Evolutionary conservation across 768 basidiomycete species (phyloP).

Genomic region (Lactifluus piperatus): DNA sequence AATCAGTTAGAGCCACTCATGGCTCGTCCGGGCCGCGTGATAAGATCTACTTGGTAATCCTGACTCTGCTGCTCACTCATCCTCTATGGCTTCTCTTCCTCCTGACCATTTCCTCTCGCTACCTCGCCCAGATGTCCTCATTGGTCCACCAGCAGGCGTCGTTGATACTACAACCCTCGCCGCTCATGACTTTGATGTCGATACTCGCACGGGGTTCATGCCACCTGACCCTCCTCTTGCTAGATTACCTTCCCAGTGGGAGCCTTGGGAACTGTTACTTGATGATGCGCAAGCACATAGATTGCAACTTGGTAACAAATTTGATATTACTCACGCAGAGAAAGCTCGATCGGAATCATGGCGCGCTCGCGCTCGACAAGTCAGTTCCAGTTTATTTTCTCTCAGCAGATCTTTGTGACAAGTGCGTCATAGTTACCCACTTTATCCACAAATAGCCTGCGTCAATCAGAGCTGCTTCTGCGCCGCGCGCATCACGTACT

Average conservation of each 20-base stretch:
- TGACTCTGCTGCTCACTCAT: background rate
- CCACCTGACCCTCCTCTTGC: conserved; percentile 63
- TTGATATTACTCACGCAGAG: conserved; percentile 26
- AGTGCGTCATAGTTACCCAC: conserved; percentile 32
- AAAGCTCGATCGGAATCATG: conserved; percentile 31
- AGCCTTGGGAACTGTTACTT: conserved; percentile 60
- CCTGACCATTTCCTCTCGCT: conserved; percentile 30
- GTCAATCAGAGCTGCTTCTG: conserved; percentile 36
- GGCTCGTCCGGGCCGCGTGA: background rate
- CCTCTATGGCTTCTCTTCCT: conserved; percentile 12
- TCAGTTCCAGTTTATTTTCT: conserved; percentile 21
- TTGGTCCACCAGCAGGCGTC: conserved; percentile 23
- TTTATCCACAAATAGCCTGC: conserved; percentile 30
- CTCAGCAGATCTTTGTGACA: background rate
- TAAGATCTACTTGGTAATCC: background rate
- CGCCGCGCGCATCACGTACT: conserved; percentile 49
- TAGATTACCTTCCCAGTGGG: conserved; percentile 55
- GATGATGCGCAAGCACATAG: conserved; percentile 39
- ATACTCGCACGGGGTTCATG: conserved; percentile 87
- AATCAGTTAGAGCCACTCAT: no score
- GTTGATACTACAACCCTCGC: conserved; percentile 32
- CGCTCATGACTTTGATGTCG: conserved; percentile 69
- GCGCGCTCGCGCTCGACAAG: conserved; percentile 35
- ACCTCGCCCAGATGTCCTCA: conserved; percentile 27
- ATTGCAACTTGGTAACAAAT: conserved; percentile 45